Percentiles rank a stretch among this genome's conserved stretches.
Conservation (phyloP, 2,329 filamentous ascomycete species). For the Metarhizium anisopliae region DNA sequence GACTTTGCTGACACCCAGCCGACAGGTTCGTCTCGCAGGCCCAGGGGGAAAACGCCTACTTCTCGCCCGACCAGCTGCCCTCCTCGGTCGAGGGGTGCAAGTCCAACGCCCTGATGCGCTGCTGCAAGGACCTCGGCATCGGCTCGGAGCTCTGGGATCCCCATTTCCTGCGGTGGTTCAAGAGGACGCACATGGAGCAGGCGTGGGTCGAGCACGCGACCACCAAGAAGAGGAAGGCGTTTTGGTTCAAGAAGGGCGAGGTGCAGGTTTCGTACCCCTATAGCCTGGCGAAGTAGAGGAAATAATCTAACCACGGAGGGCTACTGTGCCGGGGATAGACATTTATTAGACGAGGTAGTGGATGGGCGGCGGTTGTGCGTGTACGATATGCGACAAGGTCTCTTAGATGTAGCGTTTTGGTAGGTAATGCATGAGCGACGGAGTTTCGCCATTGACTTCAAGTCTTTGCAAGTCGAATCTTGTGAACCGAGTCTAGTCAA, state of each 20-base stretch:
- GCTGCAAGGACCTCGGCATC: constrained; percentile 95
- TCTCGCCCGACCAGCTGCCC: constrained; percentile 79
- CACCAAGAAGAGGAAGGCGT: constrained; percentile 83
- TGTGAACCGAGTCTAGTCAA: not conserved
- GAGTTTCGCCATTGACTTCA: not conserved
- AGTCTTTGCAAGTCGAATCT: too few relatives aligned
- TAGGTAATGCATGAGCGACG: not conserved
- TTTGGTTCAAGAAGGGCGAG: constrained; percentile 73
- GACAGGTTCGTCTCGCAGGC: constrained; percentile 80
- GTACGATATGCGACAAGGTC: not conserved
- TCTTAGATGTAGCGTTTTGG: not conserved
- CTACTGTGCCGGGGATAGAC: too few relatives aligned
- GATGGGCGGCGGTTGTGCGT: not conserved
- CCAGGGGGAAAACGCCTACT: constrained; percentile 91
- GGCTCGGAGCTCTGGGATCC: constrained; percentile 97
- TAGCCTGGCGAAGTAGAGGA: constrained; percentile 25
- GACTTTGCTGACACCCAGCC: not conserved
- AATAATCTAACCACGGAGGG: too few relatives aligned
- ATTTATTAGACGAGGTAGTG: too few relatives aligned
- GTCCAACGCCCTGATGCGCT: constrained; percentile 94
- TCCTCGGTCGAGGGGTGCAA: constrained; percentile 96
- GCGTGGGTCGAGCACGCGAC: constrained; percentile 80
- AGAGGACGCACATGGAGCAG: constrained; percentile 65
- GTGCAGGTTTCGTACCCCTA: constrained; percentile 60
- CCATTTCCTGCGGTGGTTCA: constrained; percentile 76